Evolutionary conservation across 2,329 filamentous ascomycete species (phyloP).

Genomic region (Fusarium subglutinans): DNA sequence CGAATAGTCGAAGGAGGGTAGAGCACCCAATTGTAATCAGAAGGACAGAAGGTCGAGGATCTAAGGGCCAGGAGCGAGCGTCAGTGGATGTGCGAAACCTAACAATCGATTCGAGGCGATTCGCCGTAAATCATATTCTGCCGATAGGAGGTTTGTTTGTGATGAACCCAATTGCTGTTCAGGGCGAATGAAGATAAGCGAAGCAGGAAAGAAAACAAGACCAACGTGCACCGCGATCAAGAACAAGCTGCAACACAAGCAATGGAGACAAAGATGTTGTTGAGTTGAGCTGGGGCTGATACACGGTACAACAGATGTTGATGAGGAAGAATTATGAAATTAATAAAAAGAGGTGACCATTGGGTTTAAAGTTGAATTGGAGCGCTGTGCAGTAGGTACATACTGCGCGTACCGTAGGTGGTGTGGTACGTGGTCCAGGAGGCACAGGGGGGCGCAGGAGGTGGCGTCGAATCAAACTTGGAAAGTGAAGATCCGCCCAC

Average conservation of each 20-base stretch:
- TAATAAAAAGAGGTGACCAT: conserved; percentile 20
- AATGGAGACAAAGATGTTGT: conserved; percentile 13
- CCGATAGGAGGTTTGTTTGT: conserved; percentile 18
- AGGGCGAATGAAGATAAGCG: conserved; percentile 8
- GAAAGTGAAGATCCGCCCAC: conserved; percentile 42
- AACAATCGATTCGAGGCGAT: conserved; percentile 14
- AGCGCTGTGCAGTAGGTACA: background rate
- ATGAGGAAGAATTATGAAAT: conserved; percentile 29
- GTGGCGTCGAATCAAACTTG: conserved; percentile 43
- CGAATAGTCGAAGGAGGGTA: conserved; percentile 7
- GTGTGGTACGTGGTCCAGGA: conserved; percentile 35
- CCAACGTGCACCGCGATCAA: conserved; percentile 14
- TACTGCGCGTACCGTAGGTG: background rate
- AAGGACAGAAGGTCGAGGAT: background rate
- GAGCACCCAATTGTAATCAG: background rate
- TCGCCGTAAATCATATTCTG: conserved; percentile 25
- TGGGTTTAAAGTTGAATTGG: conserved; percentile 35
- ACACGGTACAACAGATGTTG: conserved; percentile 27
- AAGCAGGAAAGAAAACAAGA: background rate
- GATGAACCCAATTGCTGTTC: background rate
- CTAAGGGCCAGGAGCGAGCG: conserved; percentile 19
- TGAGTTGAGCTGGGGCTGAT: conserved; percentile 18
- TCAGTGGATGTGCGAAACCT: conserved; percentile 17
- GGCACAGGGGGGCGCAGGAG: conserved; percentile 42
- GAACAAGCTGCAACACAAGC: conserved; percentile 19